Evolutionary conservation across 176 grass and related monocot species (phyloP), one percentile per base, ranked within the genome.

Genomic region (Sorghum bicolor): DNA sequence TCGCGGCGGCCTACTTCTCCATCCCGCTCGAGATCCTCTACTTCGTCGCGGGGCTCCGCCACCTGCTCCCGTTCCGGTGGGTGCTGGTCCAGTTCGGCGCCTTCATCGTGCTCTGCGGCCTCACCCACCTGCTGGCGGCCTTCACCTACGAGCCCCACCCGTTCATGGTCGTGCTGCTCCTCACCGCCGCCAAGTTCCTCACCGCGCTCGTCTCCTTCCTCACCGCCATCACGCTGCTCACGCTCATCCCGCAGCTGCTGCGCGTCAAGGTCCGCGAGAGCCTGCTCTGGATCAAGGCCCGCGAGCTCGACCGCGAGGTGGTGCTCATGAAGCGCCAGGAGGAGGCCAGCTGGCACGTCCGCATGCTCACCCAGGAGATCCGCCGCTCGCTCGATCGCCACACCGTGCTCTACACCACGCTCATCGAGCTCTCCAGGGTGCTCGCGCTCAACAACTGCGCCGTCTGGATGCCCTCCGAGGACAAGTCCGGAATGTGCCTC

Each of bases 281-380:
- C 74, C 91, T 95, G 62, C 87, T 99, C 37, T 88, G 89, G 84
- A 70, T 89, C 50, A 99, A 99, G 84, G 93, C 96, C 38, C 79
- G 70, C 38, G 96, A 99, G 74, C 90, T 99, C 25, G 83, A 95
- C 86, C 87, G 96, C 63, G 93, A 96, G 74, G 96, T 99, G 1
- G 93, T 78, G 8, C 74, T 94, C 64, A 92, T 90, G 91, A 99
- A 96, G 87, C 88, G 81, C 12, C 91, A 94, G 90, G 91, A 99
- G 86, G 89, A 92, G 77, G 93, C 93, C 11, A 89, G 91, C 80
- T 99, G 96, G 96, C 89, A 99, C 16, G 96, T 99, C 34, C 69
- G 96, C 61, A 99, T 99, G 96, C 89, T 99, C 71, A 99, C 96
- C 13, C 89, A 85, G 67, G 93, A 99, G 89, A 99, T 99, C 79